phyloP scores from a whole-genome alignment of 2,329 filamentous ascomycete genomes.

The Venturia asperata region DNA sequence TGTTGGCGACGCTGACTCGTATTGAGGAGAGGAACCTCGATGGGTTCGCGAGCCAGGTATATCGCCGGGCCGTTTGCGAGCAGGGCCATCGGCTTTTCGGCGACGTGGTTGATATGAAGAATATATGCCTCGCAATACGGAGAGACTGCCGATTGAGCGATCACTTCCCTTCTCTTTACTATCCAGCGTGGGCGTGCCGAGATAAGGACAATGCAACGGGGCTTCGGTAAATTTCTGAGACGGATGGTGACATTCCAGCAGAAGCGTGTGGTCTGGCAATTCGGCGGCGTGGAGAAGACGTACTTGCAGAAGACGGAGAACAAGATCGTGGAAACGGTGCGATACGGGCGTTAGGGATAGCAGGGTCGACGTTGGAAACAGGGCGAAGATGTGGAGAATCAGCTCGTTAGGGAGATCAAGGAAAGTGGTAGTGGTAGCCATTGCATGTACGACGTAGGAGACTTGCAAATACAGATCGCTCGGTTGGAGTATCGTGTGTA shows the following conservation, averaged over 20 bases:
- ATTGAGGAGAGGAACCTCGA: slow-evolving; percentile 25
- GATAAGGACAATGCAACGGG: slow-evolving; percentile 60
- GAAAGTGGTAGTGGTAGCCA: slow-evolving; percentile 20
- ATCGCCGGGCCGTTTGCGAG: slow-evolving; percentile 36
- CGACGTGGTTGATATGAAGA: slow-evolving; percentile 62
- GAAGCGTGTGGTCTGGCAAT: slow-evolving; percentile 56
- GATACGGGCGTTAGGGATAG: slow-evolving; percentile 53
- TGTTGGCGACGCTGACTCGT: slow-evolving; percentile 22
- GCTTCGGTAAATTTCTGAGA: slow-evolving; percentile 61
- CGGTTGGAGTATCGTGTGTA: neutral
- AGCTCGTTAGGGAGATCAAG: slow-evolving; percentile 37
- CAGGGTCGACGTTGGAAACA: slow-evolving; percentile 37
- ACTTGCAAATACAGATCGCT: too few species aligned
- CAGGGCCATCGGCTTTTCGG: slow-evolving; percentile 36
- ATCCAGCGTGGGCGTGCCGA: slow-evolving; percentile 56
- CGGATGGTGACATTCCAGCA: slow-evolving; percentile 74
- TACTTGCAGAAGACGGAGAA: slow-evolving; percentile 57
- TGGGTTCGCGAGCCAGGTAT: slow-evolving; percentile 40
- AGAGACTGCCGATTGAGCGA: slow-evolving; percentile 34
- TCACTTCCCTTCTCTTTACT: slow-evolving; percentile 32
- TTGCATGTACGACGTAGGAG: neutral
- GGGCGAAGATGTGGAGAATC: slow-evolving; percentile 38
- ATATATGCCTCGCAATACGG: slow-evolving; percentile 53
- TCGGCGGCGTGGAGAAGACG: slow-evolving; percentile 55
- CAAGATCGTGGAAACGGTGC: slow-evolving; percentile 55